Evolutionary conservation across 768 basidiomycete species (phyloP).

Genomic region (Phanerochaete sordida): DNA sequence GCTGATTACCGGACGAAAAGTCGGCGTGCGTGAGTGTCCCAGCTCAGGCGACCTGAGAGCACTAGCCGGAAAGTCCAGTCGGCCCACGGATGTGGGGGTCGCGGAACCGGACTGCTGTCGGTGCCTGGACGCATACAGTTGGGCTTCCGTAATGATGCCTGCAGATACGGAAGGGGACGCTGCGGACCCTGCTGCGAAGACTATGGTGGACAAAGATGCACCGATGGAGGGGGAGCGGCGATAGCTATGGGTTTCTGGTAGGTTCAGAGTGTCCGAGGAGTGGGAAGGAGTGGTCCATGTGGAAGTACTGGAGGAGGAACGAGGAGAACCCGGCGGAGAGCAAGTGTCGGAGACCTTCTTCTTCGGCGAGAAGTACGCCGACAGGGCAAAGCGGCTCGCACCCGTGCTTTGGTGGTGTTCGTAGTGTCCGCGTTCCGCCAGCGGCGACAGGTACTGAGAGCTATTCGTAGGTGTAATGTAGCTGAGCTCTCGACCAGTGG

Average conservation of each 20-base stretch:
- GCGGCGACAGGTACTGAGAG: slow-evolving; percentile 9
- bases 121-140: slow-evolving; percentile 8
- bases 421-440: slow-evolving; percentile 9
- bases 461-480: not conserved
- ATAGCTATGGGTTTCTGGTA: not conserved
- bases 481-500: not conserved
- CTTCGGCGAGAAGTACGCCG: slow-evolving; percentile 10
- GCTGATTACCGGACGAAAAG: not conserved
- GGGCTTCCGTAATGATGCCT: slow-evolving; percentile 3
- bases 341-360: not conserved
- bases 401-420: slow-evolving; percentile 10
- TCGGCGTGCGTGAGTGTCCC: not conserved
- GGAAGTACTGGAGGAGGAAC: not conserved
- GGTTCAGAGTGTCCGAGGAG: slow-evolving; percentile 2
- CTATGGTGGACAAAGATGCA: slow-evolving; percentile 7
- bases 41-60: not conserved
- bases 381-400: slow-evolving; percentile 14
- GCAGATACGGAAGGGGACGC: slow-evolving; percentile 2
- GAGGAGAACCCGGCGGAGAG: not conserved
- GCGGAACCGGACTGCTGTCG: not conserved
- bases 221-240: slow-evolving; percentile 1
- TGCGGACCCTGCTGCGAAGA: slow-evolving; percentile 6
- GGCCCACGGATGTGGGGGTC: not conserved
- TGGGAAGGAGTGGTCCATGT: not conserved
- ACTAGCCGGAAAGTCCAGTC: not conserved